A percentile compares a stretch with the other conserved stretches of the same genome.
Conservation (phyloP, 768 basidiomycete species). For the Naganishia vishniacii region DNA sequence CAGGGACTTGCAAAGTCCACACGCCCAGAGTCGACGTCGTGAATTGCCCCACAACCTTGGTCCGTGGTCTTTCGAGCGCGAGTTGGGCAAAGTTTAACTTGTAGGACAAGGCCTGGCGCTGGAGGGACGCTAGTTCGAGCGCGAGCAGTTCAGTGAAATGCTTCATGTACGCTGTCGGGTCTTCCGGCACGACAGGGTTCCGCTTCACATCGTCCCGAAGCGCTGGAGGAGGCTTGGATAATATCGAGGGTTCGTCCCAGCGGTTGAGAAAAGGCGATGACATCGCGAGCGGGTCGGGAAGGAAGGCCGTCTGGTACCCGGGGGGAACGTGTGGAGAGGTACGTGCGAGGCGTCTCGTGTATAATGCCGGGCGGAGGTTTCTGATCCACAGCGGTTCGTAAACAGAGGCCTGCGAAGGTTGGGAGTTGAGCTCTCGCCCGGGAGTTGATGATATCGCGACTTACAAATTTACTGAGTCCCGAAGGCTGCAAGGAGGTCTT, state of each 20-base stretch:
- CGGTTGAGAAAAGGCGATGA: background rate
- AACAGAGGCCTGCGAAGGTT: constrained; percentile 1
- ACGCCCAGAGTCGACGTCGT: constrained; percentile 6
- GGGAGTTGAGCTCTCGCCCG: background rate
- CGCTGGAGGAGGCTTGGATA: constrained; percentile 10
- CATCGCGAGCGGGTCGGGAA: background rate
- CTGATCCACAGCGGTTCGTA: constrained; percentile 14
- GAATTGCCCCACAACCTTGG: constrained; percentile 21
- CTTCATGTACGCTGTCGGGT: constrained; percentile 24
- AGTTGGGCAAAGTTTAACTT: constrained; percentile 22
- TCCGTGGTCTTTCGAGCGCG: constrained; percentile 22
- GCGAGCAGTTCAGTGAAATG: constrained; percentile 35
- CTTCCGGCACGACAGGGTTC: constrained; percentile 6
- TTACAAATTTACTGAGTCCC: constrained; percentile 13
- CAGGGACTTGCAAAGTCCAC: constrained; percentile 38
- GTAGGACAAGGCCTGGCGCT: constrained; percentile 16
- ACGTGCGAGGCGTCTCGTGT: background rate
- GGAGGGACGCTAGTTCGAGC: constrained; percentile 28
- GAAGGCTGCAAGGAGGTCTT: constrained; percentile 1
- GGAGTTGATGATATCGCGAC: background rate
- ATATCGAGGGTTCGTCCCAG: constrained; percentile 24
- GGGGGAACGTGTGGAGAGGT: constrained; percentile 15
- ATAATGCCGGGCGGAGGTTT: background rate
- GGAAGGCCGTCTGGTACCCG: background rate
- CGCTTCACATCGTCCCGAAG: background rate